phyloP scores from a whole-genome alignment of 2,329 filamentous ascomycete genomes.

The Fusarium sp. region DNA sequence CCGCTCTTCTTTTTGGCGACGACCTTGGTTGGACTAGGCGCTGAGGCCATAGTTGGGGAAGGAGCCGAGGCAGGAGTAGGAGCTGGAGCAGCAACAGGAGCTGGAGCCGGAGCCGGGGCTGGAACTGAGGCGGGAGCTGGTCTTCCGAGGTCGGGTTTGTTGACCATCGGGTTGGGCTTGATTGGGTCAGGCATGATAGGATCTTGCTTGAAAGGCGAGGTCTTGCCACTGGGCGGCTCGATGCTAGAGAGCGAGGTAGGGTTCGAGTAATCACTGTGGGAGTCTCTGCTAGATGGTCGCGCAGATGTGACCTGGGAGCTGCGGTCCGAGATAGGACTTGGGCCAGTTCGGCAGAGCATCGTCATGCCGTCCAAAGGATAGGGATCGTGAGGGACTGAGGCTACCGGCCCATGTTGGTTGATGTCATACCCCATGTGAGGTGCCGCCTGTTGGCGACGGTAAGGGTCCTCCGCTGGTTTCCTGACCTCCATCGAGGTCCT shows the following conservation, averaged over 20 bases:
- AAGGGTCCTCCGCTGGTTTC: conserved; percentile 41
- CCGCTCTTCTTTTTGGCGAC: conserved; percentile 79
- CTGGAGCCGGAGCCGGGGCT: background rate
- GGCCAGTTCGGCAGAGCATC: conserved; percentile 88
- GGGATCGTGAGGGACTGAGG: conserved; percentile 86
- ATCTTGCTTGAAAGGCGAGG: conserved; percentile 78
- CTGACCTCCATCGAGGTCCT: conserved; percentile 40
- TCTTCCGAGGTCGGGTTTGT: background rate
- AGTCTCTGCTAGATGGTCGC: conserved; percentile 86
- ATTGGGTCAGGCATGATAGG: conserved; percentile 36
- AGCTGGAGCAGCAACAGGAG: background rate
- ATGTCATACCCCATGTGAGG: conserved; percentile 53
- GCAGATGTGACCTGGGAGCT: conserved; percentile 66
- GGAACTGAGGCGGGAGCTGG: background rate
- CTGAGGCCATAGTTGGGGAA: background rate
- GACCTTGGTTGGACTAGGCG: conserved; percentile 69
- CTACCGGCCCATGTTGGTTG: conserved; percentile 70
- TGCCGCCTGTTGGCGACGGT: conserved; percentile 34
- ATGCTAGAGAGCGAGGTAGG: conserved; percentile 90
- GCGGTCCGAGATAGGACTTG: conserved; percentile 71
- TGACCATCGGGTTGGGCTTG: background rate
- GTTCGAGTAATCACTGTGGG: conserved; percentile 90
- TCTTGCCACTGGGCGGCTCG: conserved; percentile 79
- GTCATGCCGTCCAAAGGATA: conserved; percentile 98
- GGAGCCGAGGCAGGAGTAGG: background rate